Base-by-base conservation (phyloP, 2,329 filamentous ascomycete genomes). In the Fusarium nodosum region DNA sequence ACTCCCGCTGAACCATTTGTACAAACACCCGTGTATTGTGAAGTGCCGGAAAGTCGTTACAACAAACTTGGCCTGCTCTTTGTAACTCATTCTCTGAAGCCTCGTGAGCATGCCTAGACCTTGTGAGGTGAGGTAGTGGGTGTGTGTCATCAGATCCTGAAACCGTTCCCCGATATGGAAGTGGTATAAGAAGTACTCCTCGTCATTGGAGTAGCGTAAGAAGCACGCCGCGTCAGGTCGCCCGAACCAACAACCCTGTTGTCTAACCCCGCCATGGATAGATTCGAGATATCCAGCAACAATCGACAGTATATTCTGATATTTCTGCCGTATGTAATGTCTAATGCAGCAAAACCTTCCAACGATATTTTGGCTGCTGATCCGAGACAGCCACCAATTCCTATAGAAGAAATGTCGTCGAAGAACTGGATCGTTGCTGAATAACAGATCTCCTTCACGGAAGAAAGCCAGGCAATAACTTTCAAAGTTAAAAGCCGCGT, bases 341-440 rank as follows among this genome's bases (percentile, higher is more conserved):
- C 31, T 1, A 13, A 33, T 48, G 20, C 45, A 48, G 45, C 33
- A 33, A 4, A 48, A 24, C 30, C 45, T 33, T 12, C 20, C 36
- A 39, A 39, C n/a, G 12, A 1, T 20, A 13, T 8, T 10, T 3
- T 13, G 12, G 12, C n/a, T 5, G 13, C n/a, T 39, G 11, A 12
- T 13, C 36, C n/a, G 18, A 38, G 34, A n/a, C 34, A 38, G n/a
- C 34, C 34, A 38, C n/a, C 2, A 3, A 12, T 48, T 3, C 10
- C 45, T 5, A 4, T 7, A 0, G 18, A 33, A 22, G 16, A 33
- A 48, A 0, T 7, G 15, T 18, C 18, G 2, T 18, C 20, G n/a
- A 15, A 20, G 7, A 2, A 4, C 0, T 0, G 11, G 2, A 11
- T 30, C 2, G 8, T 1, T 4, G 12, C 1, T 12, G 3, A 20